Conservation (phyloP, 352 stramenopile genomes). For the Vaucheria bursata region DNA sequence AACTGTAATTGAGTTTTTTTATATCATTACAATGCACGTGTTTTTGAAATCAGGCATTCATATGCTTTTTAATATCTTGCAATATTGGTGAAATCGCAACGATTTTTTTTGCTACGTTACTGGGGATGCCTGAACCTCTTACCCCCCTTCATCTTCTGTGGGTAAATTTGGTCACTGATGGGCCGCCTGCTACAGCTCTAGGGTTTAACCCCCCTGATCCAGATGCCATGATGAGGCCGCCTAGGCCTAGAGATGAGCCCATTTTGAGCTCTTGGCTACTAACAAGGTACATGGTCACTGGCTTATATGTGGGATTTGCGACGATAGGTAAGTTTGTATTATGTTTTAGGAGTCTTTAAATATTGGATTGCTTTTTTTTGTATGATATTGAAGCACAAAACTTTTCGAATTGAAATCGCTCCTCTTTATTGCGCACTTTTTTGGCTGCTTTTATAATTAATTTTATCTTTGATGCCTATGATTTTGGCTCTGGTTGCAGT, state of each 20-base stretch:
- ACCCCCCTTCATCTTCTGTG: slow-evolving; percentile 97
- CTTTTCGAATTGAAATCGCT: no score
- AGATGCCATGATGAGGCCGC: slow-evolving; percentile 92
- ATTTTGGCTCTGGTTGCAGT: no score
- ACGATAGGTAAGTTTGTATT: neutral
- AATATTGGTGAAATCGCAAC: slow-evolving; percentile 98
- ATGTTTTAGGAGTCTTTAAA: neutral
- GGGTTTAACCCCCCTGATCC: slow-evolving; percentile 96
- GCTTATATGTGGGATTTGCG: slow-evolving; percentile 55
- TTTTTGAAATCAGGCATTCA: slow-evolving; percentile 73
- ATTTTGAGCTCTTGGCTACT: slow-evolving; percentile 97
- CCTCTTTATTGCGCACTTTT: no score
- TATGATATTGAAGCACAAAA: no score
- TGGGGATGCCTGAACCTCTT: slow-evolving; percentile 90
- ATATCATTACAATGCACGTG: neutral
- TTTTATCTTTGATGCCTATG: no score
- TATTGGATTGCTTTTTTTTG: neutral
- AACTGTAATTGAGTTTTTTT: no score
- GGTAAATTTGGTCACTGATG: slow-evolving; percentile 99
- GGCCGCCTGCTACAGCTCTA: slow-evolving; percentile 89
- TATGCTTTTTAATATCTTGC: slow-evolving; percentile 96
- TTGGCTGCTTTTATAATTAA: no score
- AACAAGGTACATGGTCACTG: slow-evolving; percentile 85
- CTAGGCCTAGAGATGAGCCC: slow-evolving; percentile 77
- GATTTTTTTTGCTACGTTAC: slow-evolving; percentile 85